These are phyloP conservation scores for Metschnikowia reukaufii DNA, from an alignment of 805 yeast genomes.

Conservation along the genomic window DNA sequence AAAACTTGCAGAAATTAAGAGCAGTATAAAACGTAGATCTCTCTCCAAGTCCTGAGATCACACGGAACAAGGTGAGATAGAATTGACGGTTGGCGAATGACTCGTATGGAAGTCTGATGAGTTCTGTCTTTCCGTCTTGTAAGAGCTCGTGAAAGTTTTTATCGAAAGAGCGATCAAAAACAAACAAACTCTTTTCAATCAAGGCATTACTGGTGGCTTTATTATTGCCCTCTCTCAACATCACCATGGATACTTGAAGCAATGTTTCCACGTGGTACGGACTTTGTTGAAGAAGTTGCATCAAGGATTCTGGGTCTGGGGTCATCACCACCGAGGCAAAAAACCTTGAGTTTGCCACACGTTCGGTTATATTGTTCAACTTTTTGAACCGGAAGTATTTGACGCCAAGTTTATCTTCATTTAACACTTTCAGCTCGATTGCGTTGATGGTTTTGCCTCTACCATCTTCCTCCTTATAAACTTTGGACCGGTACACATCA, in stretches of 20 bases:
- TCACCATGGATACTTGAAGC: constrained; percentile 73
- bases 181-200: constrained; percentile 74
- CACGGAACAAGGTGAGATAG: constrained; percentile 69
- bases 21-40: constrained; percentile 80
- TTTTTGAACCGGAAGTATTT: constrained; percentile 59
- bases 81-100: constrained; percentile 74
- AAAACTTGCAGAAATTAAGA: constrained; percentile 66
- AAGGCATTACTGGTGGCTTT: constrained; percentile 69
- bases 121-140: constrained; percentile 50
- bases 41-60: constrained; percentile 67
- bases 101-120: constrained; percentile 73
- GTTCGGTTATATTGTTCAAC: constrained; percentile 27
- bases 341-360: constrained; percentile 49
- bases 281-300: constrained; percentile 52
- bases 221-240: constrained; percentile 72
- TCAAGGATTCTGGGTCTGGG: constrained; percentile 78
- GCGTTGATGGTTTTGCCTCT: constrained; percentile 28
- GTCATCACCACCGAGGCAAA: constrained; percentile 64
- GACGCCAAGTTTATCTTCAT: constrained; percentile 43
- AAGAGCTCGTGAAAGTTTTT: constrained; percentile 50
- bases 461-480: constrained; percentile 41
- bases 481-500: constrained; percentile 37
- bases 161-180: constrained; percentile 72
- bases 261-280: constrained; percentile 80
- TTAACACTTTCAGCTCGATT: constrained; percentile 31